phyloP scores from a whole-genome alignment of 768 basidiomycete genomes.

The Pulveroboletus sp. region DNA sequence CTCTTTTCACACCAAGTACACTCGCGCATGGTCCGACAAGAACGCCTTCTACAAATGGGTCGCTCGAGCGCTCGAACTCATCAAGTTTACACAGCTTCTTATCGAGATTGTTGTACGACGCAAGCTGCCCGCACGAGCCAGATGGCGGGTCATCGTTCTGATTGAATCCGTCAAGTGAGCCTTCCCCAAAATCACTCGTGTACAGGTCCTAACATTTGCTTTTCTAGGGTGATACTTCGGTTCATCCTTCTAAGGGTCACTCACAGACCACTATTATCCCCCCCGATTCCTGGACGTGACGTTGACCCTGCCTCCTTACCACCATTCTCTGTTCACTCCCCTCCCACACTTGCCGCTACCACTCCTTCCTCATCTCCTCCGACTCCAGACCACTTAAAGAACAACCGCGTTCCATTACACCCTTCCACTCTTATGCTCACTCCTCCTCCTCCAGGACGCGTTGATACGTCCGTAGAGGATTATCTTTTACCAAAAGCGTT shows the following conservation, averaged over 20 bases:
- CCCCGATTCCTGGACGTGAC: constrained; percentile 85
- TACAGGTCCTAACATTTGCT: constrained; percentile 6
- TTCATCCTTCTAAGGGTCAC: constrained; percentile 73
- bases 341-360: constrained; percentile 60
- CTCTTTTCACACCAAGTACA: constrained; percentile 84
- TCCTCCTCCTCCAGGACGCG: constrained; percentile 47
- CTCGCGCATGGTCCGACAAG: constrained; percentile 79
- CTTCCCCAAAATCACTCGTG: background rate
- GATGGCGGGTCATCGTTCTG: constrained; percentile 75
- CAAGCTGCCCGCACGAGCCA: constrained; percentile 57
- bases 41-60: constrained; percentile 74
- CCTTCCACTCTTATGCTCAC: constrained; percentile 58
- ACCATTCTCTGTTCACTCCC: constrained; percentile 47
- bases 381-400: constrained; percentile 79
- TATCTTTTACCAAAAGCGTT: constrained; percentile 82
- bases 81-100: constrained; percentile 80
- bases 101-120: constrained; percentile 86
- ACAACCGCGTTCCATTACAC: constrained; percentile 68
- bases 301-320: constrained; percentile 73
- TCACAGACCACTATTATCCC: constrained; percentile 68
- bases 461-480: constrained; percentile 67
- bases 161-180: constrained; percentile 86
- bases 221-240: constrained; percentile 67
- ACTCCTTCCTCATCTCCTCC: constrained; percentile 54
- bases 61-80: constrained; percentile 68